A percentile compares a stretch with the other conserved stretches of the same genome.
Conservation (phyloP, 1,284 basidiomycete species). For the Ceratobasidium papillatum region DNA sequence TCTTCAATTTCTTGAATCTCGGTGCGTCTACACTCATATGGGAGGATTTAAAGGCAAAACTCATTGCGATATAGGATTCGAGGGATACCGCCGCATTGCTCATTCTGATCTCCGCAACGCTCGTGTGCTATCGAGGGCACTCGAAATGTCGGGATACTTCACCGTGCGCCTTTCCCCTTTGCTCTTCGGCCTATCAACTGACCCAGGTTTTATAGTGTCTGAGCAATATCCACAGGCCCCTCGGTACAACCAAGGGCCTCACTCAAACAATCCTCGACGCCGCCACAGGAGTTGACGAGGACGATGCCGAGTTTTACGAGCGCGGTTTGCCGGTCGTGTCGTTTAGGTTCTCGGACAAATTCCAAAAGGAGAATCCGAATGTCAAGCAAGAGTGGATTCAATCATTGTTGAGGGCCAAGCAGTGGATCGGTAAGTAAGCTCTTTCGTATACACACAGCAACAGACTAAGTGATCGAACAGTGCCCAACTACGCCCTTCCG, state of each 20-base stretch:
- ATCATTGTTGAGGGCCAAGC: slow-evolving; percentile 74
- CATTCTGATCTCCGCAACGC: slow-evolving; percentile 82
- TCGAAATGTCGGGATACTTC: slow-evolving; percentile 84
- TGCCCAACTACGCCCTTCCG: slow-evolving; percentile 86
- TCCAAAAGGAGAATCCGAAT: slow-evolving; percentile 73
- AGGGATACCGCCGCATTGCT: slow-evolving; percentile 72
- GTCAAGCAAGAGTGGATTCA: slow-evolving; percentile 92
- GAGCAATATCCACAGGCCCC: slow-evolving; percentile 71
- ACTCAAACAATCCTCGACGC: slow-evolving; percentile 51
- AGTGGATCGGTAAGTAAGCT: slow-evolving; percentile 63
- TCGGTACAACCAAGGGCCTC: slow-evolving; percentile 46
- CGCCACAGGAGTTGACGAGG: slow-evolving; percentile 60
- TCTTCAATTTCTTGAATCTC: slow-evolving; percentile 89
- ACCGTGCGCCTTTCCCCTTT: slow-evolving; percentile 48
- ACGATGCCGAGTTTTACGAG: slow-evolving; percentile 63
- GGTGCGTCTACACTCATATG: slow-evolving; percentile 59
- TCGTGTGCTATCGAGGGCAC: slow-evolving; percentile 82
- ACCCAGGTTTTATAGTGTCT: slow-evolving; percentile 50
- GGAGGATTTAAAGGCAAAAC: not conserved
- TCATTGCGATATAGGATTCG: slow-evolving; percentile 44
- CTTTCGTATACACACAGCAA: not conserved
- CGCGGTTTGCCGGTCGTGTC: slow-evolving; percentile 90
- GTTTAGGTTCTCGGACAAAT: slow-evolving; percentile 86
- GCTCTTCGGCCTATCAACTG: not conserved
- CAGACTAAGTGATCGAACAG: slow-evolving; percentile 55